These are phyloP conservation scores for Plenodomus biglobosus DNA, from an alignment of 2,329 filamentous ascomycete genomes.

Conservation along the genomic window DNA sequence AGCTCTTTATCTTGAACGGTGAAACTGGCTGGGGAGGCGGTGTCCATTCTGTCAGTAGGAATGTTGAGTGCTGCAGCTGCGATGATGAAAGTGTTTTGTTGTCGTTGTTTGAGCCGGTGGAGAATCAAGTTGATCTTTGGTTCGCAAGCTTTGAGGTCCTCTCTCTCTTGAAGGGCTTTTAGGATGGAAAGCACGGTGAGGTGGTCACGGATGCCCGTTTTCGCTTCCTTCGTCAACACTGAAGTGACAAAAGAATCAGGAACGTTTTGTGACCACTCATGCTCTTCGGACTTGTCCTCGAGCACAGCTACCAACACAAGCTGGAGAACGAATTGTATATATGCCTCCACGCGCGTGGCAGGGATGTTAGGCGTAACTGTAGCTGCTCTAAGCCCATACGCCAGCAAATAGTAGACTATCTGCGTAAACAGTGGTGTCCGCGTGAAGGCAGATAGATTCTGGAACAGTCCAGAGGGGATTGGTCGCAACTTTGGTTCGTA, in stretches of 20 bases:
- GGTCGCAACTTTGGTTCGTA: conserved; percentile 83
- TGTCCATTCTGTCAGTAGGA: conserved; percentile 76
- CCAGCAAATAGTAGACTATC: conserved; percentile 82
- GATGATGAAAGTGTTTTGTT: conserved; percentile 69
- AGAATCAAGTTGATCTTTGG: conserved; percentile 83
- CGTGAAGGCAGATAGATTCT: conserved; percentile 75
- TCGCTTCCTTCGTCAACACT: conserved; percentile 65
- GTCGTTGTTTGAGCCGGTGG: conserved; percentile 80
- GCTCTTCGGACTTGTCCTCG: conserved; percentile 67
- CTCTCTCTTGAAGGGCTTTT: conserved; percentile 60
- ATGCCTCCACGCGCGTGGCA: conserved; percentile 81
- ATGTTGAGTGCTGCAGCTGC: conserved; percentile 64
- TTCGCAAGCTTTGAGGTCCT: conserved; percentile 78
- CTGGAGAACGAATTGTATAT: conserved; percentile 88
- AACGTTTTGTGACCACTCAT: conserved; percentile 47
- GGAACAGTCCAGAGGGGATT: conserved; percentile 76
- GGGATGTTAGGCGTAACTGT: conserved; percentile 73
- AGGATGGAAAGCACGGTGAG: conserved; percentile 56
- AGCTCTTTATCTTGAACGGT: conserved; percentile 68
- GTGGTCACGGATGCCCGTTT: conserved; percentile 38
- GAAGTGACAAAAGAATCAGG: conserved; percentile 70
- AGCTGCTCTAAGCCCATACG: conserved; percentile 74
- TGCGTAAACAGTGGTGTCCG: conserved; percentile 84
- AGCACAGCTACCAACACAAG: conserved; percentile 80
- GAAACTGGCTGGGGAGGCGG: conserved; percentile 73